Percentiles rank a stretch among this genome's conserved stretches.
Conservation (phyloP, 208 protist species). For the Leishmania gerbilli region DNA sequence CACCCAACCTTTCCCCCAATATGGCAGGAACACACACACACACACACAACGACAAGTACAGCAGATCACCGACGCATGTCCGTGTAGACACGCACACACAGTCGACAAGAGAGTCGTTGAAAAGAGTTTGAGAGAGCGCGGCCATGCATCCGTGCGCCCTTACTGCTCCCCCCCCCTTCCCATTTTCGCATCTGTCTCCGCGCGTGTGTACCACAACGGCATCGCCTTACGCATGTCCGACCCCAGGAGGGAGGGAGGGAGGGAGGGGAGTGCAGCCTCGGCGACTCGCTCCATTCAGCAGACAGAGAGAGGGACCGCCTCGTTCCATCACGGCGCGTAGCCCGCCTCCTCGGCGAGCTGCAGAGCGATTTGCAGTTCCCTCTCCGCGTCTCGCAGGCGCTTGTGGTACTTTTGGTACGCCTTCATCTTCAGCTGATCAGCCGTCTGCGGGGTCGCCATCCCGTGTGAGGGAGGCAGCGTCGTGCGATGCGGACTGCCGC, state of each 20-base stretch:
- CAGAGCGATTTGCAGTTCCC: constrained; percentile 25
- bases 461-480: background rate
- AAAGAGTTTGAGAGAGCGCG: background rate
- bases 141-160: background rate
- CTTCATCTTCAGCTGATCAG: constrained; percentile 24
- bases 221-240: background rate
- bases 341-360: constrained; percentile 16
- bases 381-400: constrained; percentile 28
- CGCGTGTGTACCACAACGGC: background rate
- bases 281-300: background rate
- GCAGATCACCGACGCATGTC: background rate
- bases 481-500: background rate
- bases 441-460: background rate
- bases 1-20: background rate
- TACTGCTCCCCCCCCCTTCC: background rate
- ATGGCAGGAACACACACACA: background rate
- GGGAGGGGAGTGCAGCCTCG: background rate
- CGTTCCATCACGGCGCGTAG: background rate
- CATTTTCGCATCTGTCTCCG: background rate
- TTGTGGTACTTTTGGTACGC: constrained; percentile 34
- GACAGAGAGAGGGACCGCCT: background rate
- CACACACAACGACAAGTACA: background rate
- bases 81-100: background rate
- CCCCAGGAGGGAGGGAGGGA: background rate
- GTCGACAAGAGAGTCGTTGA: background rate